Evolutionary conservation across 768 basidiomycete genomes (phyloP).

Genomic region (Amanita pallidorosea): DNA sequence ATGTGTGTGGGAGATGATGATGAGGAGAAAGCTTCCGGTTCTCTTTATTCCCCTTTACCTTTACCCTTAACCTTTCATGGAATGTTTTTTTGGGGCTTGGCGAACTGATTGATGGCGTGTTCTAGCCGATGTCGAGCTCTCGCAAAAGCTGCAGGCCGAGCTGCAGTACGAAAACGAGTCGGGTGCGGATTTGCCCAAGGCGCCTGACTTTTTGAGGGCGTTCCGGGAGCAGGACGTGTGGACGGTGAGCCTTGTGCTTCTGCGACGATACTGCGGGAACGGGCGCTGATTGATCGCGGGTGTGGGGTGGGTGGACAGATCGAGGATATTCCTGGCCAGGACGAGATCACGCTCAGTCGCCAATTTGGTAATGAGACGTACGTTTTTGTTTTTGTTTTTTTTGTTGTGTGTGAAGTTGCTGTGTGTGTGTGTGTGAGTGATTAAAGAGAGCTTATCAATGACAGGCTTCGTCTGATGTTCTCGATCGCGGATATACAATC

Average conservation of each 20-base stretch:
- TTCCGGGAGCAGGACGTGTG: conserved; percentile 72
- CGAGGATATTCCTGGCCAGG: conserved; percentile 56
- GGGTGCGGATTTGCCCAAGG: conserved; percentile 18
- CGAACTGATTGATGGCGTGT: conserved; percentile 1
- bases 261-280: neutral
- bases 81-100: no score
- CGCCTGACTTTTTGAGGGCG: conserved; percentile 67
- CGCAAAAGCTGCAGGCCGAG: conserved; percentile 71
- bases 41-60: neutral
- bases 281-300: neutral
- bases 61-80: neutral
- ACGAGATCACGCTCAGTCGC: conserved; percentile 75
- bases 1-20: neutral
- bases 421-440: neutral
- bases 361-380: conserved; percentile 88
- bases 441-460: neutral
- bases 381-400: conserved; percentile 16
- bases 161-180: conserved; percentile 76
- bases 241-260: conserved; percentile 39
- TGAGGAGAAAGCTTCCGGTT: neutral
- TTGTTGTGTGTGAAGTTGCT: neutral
- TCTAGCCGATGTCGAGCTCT: conserved; percentile 63
- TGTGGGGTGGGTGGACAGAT: conserved; percentile 40
- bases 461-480: conserved; percentile 82
- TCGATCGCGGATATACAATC: conserved; percentile 80